Evolutionary conservation across 2,329 filamentous ascomycete species (phyloP).

Genomic region (Byssoonygena ceratinophila): DNA sequence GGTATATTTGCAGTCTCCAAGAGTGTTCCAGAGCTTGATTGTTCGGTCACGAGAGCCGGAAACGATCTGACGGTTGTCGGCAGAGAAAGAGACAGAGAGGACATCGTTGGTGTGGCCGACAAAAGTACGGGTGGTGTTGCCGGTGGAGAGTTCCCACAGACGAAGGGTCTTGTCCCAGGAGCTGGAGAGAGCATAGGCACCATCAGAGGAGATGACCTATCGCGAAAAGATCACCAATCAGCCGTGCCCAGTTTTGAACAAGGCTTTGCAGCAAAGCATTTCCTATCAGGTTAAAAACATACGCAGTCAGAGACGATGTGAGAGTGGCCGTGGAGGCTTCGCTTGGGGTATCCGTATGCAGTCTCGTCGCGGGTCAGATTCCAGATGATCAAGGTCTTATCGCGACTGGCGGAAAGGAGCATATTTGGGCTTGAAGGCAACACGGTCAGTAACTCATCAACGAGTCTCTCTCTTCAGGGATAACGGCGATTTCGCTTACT

Average conservation of each 20-base stretch:
- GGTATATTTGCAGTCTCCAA: conserved; percentile 99
- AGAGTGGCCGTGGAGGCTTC: conserved; percentile 95
- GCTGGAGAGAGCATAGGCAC: conserved; percentile 95
- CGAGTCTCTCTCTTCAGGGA: conserved; percentile 3
- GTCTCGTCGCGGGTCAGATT: conserved; percentile 98
- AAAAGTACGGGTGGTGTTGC: conserved; percentile 94
- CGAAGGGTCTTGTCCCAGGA: conserved; percentile 99
- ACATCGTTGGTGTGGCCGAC: conserved; percentile 99
- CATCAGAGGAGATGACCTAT: conserved; percentile 97
- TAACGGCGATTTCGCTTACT: conserved; percentile 50
- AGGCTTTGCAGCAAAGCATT: conserved; percentile 1
- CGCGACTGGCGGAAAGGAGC: conserved; percentile 93
- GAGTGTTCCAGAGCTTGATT: conserved; percentile 99
- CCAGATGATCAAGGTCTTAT: conserved; percentile 99
- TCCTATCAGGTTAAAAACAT: conserved; percentile 45
- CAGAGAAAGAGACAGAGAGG: conserved; percentile 98
- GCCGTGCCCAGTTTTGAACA: conserved; percentile 13
- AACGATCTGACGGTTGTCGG: conserved; percentile 99
- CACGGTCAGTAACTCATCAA: conserved; percentile 29
- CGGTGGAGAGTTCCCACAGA: conserved; percentile 96
- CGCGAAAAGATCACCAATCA: conserved; percentile 25
- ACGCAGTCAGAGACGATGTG: conserved; percentile 99
- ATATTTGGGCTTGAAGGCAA: conserved; percentile 77
- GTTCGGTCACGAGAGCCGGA: conserved; percentile 95
- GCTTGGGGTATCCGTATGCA: conserved; percentile 98